Base-by-base conservation (phyloP, 495 filamentous ascomycete genomes). In the Immersiella caudata region DNA sequence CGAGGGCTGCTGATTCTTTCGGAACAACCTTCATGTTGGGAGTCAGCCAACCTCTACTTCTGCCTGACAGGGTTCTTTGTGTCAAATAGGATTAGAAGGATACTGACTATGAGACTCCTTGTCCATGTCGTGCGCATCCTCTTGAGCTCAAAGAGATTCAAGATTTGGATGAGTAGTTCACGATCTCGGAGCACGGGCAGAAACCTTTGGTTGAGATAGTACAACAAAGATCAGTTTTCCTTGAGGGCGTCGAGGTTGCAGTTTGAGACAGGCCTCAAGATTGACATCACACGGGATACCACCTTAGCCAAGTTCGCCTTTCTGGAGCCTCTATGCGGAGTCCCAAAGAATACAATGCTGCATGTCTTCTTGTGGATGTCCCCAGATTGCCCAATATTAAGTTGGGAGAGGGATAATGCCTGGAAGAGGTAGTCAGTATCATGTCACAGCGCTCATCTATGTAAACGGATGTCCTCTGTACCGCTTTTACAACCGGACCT, bases 11-110 rank as follows among this genome's bases (percentile, higher is more conserved):
- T 5, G 57, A 60, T 14, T 60, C 18, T 27, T 36, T 60, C 1
- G 57, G 57, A 18, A 60, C 57, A 21, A 60, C 57, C 57, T 60
- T n/a, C n/a, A n/a, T n/a, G n/a, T 33, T 22, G 25, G 2, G n/a
- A 6, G 26, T 6, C 22, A 6, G 29, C 29, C 20, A 22, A 12
- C 21, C 50, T 7, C 6, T 54, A 20, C n/a, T n/a, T n/a, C n/a
- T n/a, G n/a, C n/a, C n/a, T n/a, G n/a, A n/a, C n/a, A n/a, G n/a
- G n/a, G n/a, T n/a, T n/a, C n/a, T n/a, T n/a, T n/a, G n/a, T n/a
- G n/a, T n/a, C n/a, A n/a, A n/a, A n/a, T n/a, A n/a, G n/a, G n/a
- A n/a, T n/a, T n/a, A n/a, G n/a, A n/a, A 18, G 21, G 11, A 20
- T 27, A 60, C 57, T 27, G 25, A 60, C 57, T 27, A 60, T 27